phyloP scores from a whole-genome alignment of 805 yeast genomes.

The Saccharomycopsis olivae region DNA sequence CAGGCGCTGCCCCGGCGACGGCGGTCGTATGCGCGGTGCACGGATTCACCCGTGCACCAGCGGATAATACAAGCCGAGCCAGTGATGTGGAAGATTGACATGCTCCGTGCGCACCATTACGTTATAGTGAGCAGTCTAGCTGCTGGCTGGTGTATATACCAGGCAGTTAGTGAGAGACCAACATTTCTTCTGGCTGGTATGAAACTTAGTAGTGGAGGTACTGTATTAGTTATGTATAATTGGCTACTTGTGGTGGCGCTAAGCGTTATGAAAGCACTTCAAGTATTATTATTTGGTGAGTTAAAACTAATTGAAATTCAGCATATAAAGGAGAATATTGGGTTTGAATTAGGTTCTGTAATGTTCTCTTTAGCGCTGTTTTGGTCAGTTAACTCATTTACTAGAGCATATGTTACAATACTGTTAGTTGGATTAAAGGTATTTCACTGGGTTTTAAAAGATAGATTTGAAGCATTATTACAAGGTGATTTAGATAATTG shows the following conservation, averaged over 20 bases:
- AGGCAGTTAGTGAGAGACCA: slow-evolving; percentile 20
- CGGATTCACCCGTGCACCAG: too few relatives aligned
- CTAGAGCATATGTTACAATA: too few relatives aligned
- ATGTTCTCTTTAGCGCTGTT: slow-evolving; percentile 47
- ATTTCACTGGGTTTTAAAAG: slow-evolving; percentile 65
- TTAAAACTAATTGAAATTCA: slow-evolving; percentile 67
- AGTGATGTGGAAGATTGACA: too few relatives aligned
- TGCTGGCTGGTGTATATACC: slow-evolving; percentile 25
- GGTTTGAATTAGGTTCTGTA: slow-evolving; percentile 53
- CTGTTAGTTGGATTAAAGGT: slow-evolving; percentile 45
- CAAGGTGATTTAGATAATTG: slow-evolving; percentile 20
- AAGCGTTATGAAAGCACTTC: slow-evolving; percentile 37
- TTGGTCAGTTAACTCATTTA: slow-evolving; percentile 34
- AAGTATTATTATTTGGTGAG: slow-evolving; percentile 56
- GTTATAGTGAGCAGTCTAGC: slow-evolving; percentile 24
- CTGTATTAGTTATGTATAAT: slow-evolving; percentile 31
- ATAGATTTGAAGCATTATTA: slow-evolving; percentile 35
- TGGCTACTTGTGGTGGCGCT: slow-evolving; percentile 32
- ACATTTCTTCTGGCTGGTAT: slow-evolving; percentile 35
- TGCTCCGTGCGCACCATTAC: too few relatives aligned
- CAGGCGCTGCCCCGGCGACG: too few relatives aligned
- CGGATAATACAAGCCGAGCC: too few relatives aligned
- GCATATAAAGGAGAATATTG: slow-evolving; percentile 56
- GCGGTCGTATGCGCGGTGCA: too few relatives aligned
- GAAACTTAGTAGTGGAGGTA: slow-evolving; percentile 39